These are phyloP conservation scores for Claviceps sp. DNA, from an alignment of 2,329 filamentous ascomycete species.

Conservation along the genomic window DNA sequence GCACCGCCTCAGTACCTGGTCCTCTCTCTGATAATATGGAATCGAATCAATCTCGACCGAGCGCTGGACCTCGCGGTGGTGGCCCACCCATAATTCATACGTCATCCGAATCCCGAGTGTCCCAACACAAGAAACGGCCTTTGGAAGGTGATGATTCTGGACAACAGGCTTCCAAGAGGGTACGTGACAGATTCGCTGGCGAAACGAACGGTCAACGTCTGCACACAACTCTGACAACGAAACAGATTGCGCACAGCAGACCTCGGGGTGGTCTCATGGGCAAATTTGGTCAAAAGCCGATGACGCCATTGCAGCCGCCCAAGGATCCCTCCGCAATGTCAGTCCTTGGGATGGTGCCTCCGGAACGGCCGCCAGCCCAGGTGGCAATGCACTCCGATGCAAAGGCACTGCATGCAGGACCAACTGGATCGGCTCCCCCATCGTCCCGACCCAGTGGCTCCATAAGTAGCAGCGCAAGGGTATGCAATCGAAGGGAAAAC, in stretches of 20 bases:
- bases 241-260: conserved; percentile 18
- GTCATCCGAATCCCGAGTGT: conserved; percentile 10
- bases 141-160: conserved; percentile 23
- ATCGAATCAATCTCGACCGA: background rate
- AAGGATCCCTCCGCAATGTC: conserved; percentile 40
- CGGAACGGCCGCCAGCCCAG: conserved; percentile 25
- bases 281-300: conserved; percentile 23
- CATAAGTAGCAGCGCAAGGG: conserved; percentile 10
- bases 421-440: conserved; percentile 12
- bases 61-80: conserved; percentile 11
- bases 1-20: background rate
- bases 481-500: conserved; percentile 2
- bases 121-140: conserved; percentile 28
- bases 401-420: conserved; percentile 7
- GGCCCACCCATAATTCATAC: conserved; percentile 28
- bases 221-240: conserved; percentile 13
- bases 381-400: conserved; percentile 6
- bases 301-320: conserved; percentile 16
- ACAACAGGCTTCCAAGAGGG: conserved; percentile 25
- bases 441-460: conserved; percentile 8
- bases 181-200: conserved; percentile 18
- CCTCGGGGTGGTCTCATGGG: conserved; percentile 20
- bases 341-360: conserved; percentile 34
- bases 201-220: background rate
- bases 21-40: conserved; percentile 4